Evolutionary conservation across 768 basidiomycete species (phyloP).

Genomic region (Suillus plorans): DNA sequence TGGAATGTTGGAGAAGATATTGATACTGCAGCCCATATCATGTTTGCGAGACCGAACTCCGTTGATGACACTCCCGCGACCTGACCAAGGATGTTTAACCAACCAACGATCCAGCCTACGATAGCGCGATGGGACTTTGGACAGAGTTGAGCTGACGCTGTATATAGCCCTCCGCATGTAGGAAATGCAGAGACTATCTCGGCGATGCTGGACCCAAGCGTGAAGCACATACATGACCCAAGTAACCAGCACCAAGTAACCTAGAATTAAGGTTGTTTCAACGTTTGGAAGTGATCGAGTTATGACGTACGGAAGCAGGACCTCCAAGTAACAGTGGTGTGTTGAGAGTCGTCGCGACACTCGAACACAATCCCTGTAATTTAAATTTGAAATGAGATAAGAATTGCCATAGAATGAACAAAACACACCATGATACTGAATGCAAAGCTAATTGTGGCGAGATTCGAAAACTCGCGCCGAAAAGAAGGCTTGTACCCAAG

Average conservation of each 20-base stretch:
- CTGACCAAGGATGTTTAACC: conserved; percentile 84
- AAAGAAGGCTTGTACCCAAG: conserved; percentile 79
- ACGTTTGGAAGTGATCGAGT: background rate
- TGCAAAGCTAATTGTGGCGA: conserved; percentile 75
- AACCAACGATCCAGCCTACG: conserved; percentile 79
- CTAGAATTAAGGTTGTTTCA: conserved; percentile 23
- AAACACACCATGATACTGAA: conserved; percentile 69
- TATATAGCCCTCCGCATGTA: conserved; percentile 75
- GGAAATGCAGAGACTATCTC: conserved; percentile 78
- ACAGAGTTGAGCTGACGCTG: conserved; percentile 71
- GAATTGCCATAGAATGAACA: background rate
- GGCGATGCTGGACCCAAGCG: conserved; percentile 69
- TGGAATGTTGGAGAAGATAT: conserved; percentile 5
- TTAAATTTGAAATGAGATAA: background rate
- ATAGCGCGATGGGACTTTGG: conserved; percentile 61
- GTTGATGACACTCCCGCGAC: conserved; percentile 85
- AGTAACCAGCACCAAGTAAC: conserved; percentile 77
- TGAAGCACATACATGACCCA: conserved; percentile 71
- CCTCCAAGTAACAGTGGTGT: conserved; percentile 70
- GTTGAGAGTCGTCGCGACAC: conserved; percentile 77
- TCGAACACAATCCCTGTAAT: conserved; percentile 65
- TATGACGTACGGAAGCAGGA: conserved; percentile 55
- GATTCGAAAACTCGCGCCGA: conserved; percentile 80
- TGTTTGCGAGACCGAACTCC: conserved; percentile 76
- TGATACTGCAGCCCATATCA: conserved; percentile 75